Evolutionary conservation across 768 basidiomycete genomes (phyloP), one percentile per base, ranked within the genome.

Genomic region (Rubroboletus satanas): DNA sequence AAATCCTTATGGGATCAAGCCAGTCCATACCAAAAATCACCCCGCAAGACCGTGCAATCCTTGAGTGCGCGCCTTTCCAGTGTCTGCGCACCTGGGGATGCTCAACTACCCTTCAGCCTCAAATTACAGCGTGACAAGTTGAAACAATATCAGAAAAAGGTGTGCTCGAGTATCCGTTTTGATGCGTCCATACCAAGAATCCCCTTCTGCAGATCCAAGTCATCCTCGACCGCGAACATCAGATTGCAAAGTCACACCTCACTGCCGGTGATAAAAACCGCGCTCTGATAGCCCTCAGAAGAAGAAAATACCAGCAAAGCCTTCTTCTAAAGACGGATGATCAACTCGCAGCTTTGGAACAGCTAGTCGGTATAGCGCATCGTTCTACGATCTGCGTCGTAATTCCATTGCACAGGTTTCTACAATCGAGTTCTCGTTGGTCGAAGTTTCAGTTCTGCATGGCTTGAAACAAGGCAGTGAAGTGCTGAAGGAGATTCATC

Each of bases 41-140:
- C 18, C 76, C 83, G 29, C 95, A 95, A 66, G 97, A 99, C 72
- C 83, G 88, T 60, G 96, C 97, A 42, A 89, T 99, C 58, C 81
- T 99, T 56, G 96, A 98, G 96, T 98, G 59, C 69, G 90, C 80
- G 23, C 61, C 29, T 52, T 55, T 53, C 56, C 55, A 48, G 51
- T 53, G 46, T 62, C 49, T 50, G 36, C 62, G 36, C 11, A 51
- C 49, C 45, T 57, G 57, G 56, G 60, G 50, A 69, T 28, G 51
- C 49, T 63, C 60, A 63, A 57, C 57, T 17, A 28, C 17, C 51
- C 49, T 66, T 31, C 70, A 98, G 96, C 68, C 81, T 99, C 61
- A 98, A 99, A 73, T 72, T 97, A 44, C 97, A 99, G 71, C 81
- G 97, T 33, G 97, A 99, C 74, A 98, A 95, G 71, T 75, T 99